These are phyloP conservation scores for Phytopythium helicoides DNA, from an alignment of 352 stramenopile genomes.

Conservation along the genomic window DNA sequence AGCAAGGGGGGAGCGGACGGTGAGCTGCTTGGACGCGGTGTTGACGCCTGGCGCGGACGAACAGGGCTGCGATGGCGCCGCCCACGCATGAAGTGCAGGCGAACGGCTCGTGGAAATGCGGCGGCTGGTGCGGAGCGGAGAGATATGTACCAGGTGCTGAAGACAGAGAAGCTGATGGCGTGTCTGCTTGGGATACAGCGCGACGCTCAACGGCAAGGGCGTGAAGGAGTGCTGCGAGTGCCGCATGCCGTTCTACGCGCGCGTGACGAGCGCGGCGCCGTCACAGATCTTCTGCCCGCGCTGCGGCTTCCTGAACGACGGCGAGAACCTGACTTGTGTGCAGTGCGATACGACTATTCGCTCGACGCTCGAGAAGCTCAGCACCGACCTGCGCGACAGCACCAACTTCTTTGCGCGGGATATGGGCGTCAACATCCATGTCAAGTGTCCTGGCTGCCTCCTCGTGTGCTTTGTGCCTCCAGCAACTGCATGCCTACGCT, in stretches of 20 bases:
- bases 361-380: slow-evolving; percentile 75
- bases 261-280: slow-evolving; percentile 61
- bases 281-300: slow-evolving; percentile 76
- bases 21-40: not conserved
- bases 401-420: slow-evolving; percentile 79
- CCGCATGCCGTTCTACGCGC: slow-evolving; percentile 55
- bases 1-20: not conserved
- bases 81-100: slow-evolving; percentile 64
- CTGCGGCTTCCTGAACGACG: slow-evolving; percentile 77
- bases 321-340: slow-evolving; percentile 59
- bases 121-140: slow-evolving; percentile 42
- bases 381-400: slow-evolving; percentile 67
- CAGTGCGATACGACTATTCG: slow-evolving; percentile 75
- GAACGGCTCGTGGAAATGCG: slow-evolving; percentile 73
- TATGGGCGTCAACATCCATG: slow-evolving; percentile 83
- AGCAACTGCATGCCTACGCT: slow-evolving; percentile 74
- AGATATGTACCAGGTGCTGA: not conserved
- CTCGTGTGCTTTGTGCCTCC: slow-evolving; percentile 73
- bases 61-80: slow-evolving; percentile 57
- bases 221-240: slow-evolving; percentile 62
- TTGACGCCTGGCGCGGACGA: not conserved
- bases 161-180: not conserved
- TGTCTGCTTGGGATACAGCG: slow-evolving; percentile 16
- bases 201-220: slow-evolving; percentile 55
- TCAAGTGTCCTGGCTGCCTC: slow-evolving; percentile 78